Evolutionary conservation across 345 rosid species (phyloP).

Genomic region (Pelargonium nanum): DNA sequence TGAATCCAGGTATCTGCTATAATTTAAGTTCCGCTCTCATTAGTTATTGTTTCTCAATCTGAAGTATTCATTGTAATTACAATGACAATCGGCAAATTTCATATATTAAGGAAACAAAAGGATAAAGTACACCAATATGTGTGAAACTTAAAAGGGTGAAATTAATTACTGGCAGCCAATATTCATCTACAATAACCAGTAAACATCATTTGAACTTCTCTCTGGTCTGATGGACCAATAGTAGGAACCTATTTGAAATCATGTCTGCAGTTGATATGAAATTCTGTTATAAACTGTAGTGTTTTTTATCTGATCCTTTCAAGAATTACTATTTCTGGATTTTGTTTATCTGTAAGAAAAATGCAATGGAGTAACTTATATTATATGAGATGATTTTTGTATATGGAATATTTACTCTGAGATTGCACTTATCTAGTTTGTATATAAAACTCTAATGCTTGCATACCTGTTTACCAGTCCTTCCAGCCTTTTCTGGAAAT

Average conservation of each 20-base stretch:
- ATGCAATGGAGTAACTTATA: background rate
- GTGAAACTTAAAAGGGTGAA: too few relatives aligned
- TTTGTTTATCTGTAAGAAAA: background rate
- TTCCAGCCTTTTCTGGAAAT: conserved; percentile 70
- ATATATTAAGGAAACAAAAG: background rate
- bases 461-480: conserved; percentile 33
- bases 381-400: background rate
- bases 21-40: background rate
- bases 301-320: background rate
- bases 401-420: background rate
- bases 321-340: background rate
- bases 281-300: background rate
- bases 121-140: too few relatives aligned
- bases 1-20: conserved; percentile 49
- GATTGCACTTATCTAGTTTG: background rate
- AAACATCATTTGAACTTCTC: background rate
- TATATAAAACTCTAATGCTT: conserved; percentile 1
- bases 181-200: too few relatives aligned
- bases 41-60: too few relatives aligned
- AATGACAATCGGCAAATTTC: background rate
- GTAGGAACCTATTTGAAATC: background rate
- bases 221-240: background rate
- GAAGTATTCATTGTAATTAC: background rate
- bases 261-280: background rate
- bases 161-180: too few relatives aligned